These are phyloP conservation scores for Wickerhamomyces silvicola DNA, from an alignment of 805 yeast species.

Conservation along the genomic window DNA sequence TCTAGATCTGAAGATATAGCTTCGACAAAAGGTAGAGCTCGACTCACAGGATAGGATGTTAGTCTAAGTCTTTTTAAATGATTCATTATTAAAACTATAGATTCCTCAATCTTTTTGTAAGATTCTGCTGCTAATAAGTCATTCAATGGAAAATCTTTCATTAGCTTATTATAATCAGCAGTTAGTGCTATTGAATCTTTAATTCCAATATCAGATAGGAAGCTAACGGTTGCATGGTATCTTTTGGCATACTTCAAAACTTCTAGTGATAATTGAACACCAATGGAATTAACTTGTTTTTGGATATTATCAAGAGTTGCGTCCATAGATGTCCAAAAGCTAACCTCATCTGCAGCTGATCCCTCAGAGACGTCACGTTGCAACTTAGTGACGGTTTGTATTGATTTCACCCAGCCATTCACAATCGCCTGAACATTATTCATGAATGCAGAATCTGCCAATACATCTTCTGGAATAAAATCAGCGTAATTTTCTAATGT, in stretches of 20 bases:
- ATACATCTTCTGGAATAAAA: slow-evolving; percentile 28
- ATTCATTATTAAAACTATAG: slow-evolving; percentile 43
- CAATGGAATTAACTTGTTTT: slow-evolving; percentile 49
- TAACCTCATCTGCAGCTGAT: slow-evolving; percentile 56
- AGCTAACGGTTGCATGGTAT: slow-evolving; percentile 70
- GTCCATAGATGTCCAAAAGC: slow-evolving; percentile 75
- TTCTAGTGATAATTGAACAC: slow-evolving; percentile 50
- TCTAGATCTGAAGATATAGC: slow-evolving; percentile 54
- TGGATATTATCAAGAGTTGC: slow-evolving; percentile 47
- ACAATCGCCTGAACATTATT: slow-evolving; percentile 66
- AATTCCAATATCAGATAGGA: slow-evolving; percentile 66
- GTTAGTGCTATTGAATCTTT: slow-evolving; percentile 46
- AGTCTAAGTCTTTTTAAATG: slow-evolving; percentile 60
- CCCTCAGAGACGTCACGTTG: slow-evolving; percentile 51
- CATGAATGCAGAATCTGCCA: slow-evolving; percentile 48
- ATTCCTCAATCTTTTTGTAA: slow-evolving; percentile 37
- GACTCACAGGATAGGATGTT: slow-evolving; percentile 53
- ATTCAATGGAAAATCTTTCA: slow-evolving; percentile 65
- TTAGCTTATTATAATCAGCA: slow-evolving; percentile 50
- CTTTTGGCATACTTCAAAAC: slow-evolving; percentile 66
- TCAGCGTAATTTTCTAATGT: slow-evolving; percentile 17
- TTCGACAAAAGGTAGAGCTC: slow-evolving; percentile 63
- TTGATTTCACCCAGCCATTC: slow-evolving; percentile 66
- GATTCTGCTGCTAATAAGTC: slow-evolving; percentile 45
- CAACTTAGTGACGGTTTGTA: slow-evolving; percentile 49